Evolutionary conservation across 2,329 filamentous ascomycete species (phyloP), one percentile per base, ranked within the genome.

Genomic region (Neonectria punicea): DNA sequence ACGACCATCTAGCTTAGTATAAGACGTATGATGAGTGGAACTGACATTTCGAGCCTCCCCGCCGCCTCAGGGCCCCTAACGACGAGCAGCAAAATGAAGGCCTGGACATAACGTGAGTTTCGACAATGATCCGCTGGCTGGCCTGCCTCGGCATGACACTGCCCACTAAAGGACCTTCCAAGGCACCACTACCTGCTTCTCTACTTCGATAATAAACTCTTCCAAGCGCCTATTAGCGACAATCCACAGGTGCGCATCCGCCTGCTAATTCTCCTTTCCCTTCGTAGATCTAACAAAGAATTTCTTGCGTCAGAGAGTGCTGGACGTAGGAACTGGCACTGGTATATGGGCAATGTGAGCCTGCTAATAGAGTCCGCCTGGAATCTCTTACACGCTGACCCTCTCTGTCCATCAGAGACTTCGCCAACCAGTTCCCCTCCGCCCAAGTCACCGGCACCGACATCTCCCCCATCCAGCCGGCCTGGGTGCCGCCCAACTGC

Each of bases 111-210:
- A 68, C 66, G 64, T 68, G 55, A 65, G 66, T 66, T 30, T 41
- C 14, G 13, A n/a, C n/a, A 44, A 25, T 56, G 16, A 28, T 46
- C 34, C 1, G 34, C 47, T 44, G 34, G 22, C 22, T 44, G 22
- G 49, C 11, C n/a, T 55, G 61, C 41, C 11, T 53, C 30, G 22
- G 5, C 32, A 50, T 55, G 53, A 53, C 36, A 34, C 20, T 53
- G 14, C 32, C 22, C 20, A 6, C 58, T 62, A 5, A 61, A 53
- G 41, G 10, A 49, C 14, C 11, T 47, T 61, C 43, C 13, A 32
- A 67, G 65, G 6, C 65, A 68, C 56, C 66, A 68, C 60, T 68
- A 68, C 20, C 60, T 68, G 9, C 63, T 68, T 51, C 66, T 68
- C 18, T 63, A 66, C 43, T 68, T 68, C 18, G 63, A 68, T 22